Evolutionary conservation across 345 rosid genomes (phyloP).

Genomic region (Nasturtium officinale): DNA sequence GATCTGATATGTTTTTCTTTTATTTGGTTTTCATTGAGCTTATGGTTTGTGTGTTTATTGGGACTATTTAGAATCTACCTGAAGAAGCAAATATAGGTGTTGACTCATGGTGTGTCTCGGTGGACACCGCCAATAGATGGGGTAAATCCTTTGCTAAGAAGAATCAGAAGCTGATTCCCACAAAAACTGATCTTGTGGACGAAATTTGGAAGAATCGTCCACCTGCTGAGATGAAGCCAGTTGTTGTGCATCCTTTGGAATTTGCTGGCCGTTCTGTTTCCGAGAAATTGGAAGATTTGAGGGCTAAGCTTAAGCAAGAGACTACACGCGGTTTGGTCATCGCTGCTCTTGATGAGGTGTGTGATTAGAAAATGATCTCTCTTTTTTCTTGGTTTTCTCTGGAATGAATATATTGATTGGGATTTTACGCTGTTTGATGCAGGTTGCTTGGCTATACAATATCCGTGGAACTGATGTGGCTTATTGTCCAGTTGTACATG

Average conservation of each 20-base stretch:
- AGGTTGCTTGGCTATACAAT: slow-evolving; percentile 99
- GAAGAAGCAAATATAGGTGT: slow-evolving; percentile 71
- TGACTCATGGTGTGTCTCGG: slow-evolving; percentile 88
- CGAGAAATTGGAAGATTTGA: slow-evolving; percentile 65
- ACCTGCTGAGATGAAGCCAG: slow-evolving; percentile 58
- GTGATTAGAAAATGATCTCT: neutral
- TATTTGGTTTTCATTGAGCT: neutral
- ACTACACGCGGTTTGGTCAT: slow-evolving; percentile 67
- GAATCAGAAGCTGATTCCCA: slow-evolving; percentile 69
- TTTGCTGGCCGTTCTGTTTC: slow-evolving; percentile 68
- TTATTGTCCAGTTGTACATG: slow-evolving; percentile 92
- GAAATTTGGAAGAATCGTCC: slow-evolving; percentile 84
- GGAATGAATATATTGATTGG: slow-evolving; percentile 6
- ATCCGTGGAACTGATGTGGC: slow-evolving; percentile 91
- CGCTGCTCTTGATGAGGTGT: slow-evolving; percentile 90
- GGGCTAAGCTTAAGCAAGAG: slow-evolving; percentile 60
- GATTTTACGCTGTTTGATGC: slow-evolving; percentile 30
- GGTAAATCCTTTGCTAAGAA: slow-evolving; percentile 59
- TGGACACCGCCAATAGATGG: slow-evolving; percentile 87
- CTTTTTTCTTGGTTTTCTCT: neutral
- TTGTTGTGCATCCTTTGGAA: slow-evolving; percentile 66
- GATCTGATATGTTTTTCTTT: neutral
- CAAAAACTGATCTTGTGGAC: slow-evolving; percentile 76
- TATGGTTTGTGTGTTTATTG: neutral
- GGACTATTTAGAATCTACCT: slow-evolving; percentile 62